Evolutionary conservation across 352 stramenopile genomes (phyloP), one percentile per base, ranked within the genome.

Genomic region (Phytophthora tubulina): DNA sequence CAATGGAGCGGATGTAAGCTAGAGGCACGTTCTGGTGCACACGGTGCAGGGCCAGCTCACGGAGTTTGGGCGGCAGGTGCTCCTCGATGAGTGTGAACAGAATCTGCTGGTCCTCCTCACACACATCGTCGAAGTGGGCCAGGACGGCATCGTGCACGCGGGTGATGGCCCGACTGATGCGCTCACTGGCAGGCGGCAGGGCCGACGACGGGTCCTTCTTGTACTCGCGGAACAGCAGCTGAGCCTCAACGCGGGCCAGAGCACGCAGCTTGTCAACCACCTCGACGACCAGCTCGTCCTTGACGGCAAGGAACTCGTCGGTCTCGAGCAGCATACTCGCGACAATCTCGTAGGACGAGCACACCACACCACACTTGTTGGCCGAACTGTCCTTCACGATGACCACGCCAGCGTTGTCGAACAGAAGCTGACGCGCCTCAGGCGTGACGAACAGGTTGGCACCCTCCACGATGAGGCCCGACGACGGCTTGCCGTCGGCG

Each of bases 211-310:
- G 88, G 79, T 95, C 84, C 70, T 92, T 93, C 82, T 94, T 96
- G 83, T 98, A 99, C 85, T 99, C 97, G n/a, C 96, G 90, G 86
- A 99, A 99, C 3, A 99, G 84, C 41, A 99, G 84, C 75, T 99
- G 91, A 31, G 97, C 98, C 66, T 99, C 97, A 45, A 98, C 79
- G 44, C 96, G 88, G 10, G 97, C 97, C 53, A 98, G 76, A 46
- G 96, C 73, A 44, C 96, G 88, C 4, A 99, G 82, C 79, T 99
- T 98, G 36, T 95, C 91, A 5, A 99, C 84, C 21, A 99, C 97
- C 71, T 99, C 90, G 1, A 85, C 69, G 3, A 99, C 97, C 38
- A 97, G 76, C 65, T 94, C 90, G 53, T 95, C 85, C 83, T 99
- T 99, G 70, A 99, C 92, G 44, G 93, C 86, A 67, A 98, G 82